Conservation (phyloP, 2,329 filamentous ascomycete genomes). For the Aspergillus novoparasiticus region DNA sequence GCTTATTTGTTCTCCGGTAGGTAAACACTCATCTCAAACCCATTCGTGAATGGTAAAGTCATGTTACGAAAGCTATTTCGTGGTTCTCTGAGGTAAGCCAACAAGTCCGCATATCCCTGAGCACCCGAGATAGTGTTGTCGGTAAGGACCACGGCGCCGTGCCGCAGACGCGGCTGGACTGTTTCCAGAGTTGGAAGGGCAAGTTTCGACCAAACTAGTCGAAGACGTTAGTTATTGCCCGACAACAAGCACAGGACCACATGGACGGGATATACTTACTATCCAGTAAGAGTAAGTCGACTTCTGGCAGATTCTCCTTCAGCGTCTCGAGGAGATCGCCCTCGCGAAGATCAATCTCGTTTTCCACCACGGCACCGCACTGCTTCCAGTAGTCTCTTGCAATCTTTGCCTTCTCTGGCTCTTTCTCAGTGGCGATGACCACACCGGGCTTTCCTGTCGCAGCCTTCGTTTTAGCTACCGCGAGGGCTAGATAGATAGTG, state of each 20-base stretch:
- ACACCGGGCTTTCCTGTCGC: slow-evolving; percentile 37
- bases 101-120: slow-evolving; percentile 27
- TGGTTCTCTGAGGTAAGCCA: slow-evolving; percentile 40
- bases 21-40: slow-evolving; percentile 51
- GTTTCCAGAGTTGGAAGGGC: slow-evolving; percentile 43
- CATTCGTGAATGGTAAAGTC: slow-evolving; percentile 53
- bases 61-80: slow-evolving; percentile 54
- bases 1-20: slow-evolving; percentile 1
- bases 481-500: slow-evolving; percentile 65
- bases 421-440: slow-evolving; percentile 65
- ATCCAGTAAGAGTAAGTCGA: slow-evolving; percentile 66
- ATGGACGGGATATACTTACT: no score
- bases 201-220: slow-evolving; percentile 42
- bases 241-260: no score
- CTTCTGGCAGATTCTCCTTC: slow-evolving; percentile 47
- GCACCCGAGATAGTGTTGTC: slow-evolving; percentile 40
- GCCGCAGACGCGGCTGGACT: slow-evolving; percentile 35
- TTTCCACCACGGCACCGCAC: slow-evolving; percentile 52
- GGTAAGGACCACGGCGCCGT: slow-evolving; percentile 40
- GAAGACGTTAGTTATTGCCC: no score
- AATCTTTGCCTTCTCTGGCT: slow-evolving; percentile 53
- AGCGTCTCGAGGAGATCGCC: slow-evolving; percentile 62
- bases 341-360: slow-evolving; percentile 58
- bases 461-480: slow-evolving; percentile 53
- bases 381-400: slow-evolving; percentile 58